Evolutionary conservation across 164 flowering plant species (phyloP), one percentile per base, ranked within the genome.

Genomic region (Aristolochia fimbriata): DNA sequence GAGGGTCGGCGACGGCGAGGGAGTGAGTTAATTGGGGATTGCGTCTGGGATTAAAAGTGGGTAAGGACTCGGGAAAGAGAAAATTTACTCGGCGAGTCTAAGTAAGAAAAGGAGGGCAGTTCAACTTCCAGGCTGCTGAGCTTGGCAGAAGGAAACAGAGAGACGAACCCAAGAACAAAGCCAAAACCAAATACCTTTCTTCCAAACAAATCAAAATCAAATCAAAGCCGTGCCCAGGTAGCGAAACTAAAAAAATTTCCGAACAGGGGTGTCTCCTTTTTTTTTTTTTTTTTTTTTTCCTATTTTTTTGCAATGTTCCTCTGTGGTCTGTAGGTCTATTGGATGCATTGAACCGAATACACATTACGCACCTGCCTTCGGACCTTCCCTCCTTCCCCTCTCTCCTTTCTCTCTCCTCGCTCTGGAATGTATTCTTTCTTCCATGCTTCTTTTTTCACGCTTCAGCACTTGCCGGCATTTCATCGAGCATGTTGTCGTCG

Each of bases 401-500:
- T 47, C 3, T 17, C 49, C 51, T 7, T 4, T 15, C 23, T 55
- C 12, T 31, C 5, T 20, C 3, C n/a, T 9, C 12, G 4, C 37
- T 27, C 7, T 25, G n/a, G 13, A 13, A 9, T 6, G 58, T n/a
- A 31, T 25, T 25, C 21, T 19, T 59, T 16, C 16, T 15, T 59
- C n/a, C 51, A 19, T 59, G 23, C 46, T 27, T 45, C 47, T 22
- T 59, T 16, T 24, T 33, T 27, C n/a, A 14, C 33, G 19, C 37
- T 8, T 4, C 43, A 7, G 20, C 14, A 17, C 31, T 6, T n/a
- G 16, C 46, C 13, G 45, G 21, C 46, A 30, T 33, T 51, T 21
- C 37, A 9, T 33, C 48, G 14, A 61, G 41, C 57, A 61, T 61
- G 64, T 50, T 45, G 58, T 25, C 43, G 43, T 31, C 53, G 41